These are phyloP conservation scores for Kluyveromyces lactis DNA, from an alignment of 805 yeast genomes.

Conservation along the genomic window DNA sequence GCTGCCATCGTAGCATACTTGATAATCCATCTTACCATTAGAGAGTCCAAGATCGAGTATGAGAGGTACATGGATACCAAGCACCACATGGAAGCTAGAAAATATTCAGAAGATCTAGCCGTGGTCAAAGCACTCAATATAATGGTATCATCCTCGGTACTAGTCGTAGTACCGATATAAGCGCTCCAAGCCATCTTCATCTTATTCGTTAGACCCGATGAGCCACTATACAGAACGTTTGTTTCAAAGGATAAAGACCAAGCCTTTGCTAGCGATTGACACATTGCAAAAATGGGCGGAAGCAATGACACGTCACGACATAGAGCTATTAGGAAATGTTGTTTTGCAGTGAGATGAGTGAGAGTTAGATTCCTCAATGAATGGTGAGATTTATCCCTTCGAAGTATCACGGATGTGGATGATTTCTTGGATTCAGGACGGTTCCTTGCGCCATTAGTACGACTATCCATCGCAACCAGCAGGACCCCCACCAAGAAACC, in stretches of 20 bases:
- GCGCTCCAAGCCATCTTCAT: conserved; percentile 16
- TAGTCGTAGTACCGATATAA: conserved; percentile 17
- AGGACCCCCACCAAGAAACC: background rate
- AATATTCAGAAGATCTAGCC: conserved; percentile 68
- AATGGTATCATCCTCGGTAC: conserved; percentile 16
- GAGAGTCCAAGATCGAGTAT: conserved; percentile 75
- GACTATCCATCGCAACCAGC: conserved; percentile 1
- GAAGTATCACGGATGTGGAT: background rate
- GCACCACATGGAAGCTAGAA: conserved; percentile 89
- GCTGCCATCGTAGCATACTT: conserved; percentile 85
- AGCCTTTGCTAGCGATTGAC: conserved; percentile 32
- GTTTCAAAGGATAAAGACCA: conserved; percentile 17
- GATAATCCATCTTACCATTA: conserved; percentile 91
- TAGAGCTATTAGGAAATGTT: conserved; percentile 67
- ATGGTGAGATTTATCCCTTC: conserved; percentile 3
- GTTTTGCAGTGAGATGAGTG: conserved; percentile 62
- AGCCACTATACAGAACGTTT: conserved; percentile 12
- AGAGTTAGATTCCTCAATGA: conserved; percentile 40
- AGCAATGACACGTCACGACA: conserved; percentile 71
- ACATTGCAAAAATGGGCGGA: conserved; percentile 52
- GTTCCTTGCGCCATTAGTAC: background rate
- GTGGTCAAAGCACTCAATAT: conserved; percentile 34
- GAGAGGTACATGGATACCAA: conserved; percentile 78
- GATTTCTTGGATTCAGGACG: conserved; percentile 1
- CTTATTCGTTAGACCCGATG: conserved; percentile 12